Conservation (phyloP, 2,329 filamentous ascomycete genomes). For the Diaporthe vaccinii region DNA sequence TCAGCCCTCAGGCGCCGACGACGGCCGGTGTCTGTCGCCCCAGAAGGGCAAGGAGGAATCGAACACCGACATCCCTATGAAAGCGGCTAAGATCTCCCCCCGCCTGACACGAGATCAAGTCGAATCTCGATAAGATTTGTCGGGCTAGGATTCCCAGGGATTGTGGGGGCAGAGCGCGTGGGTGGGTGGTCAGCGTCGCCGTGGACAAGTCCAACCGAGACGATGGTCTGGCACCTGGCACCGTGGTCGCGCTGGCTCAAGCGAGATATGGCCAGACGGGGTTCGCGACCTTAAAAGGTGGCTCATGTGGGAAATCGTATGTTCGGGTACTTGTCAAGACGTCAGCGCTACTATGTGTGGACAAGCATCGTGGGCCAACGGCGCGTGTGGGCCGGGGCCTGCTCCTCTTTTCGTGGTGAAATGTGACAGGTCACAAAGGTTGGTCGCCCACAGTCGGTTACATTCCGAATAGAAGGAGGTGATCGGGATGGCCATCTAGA, state of each 20-base stretch:
- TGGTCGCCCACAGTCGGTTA: slow-evolving; percentile 36
- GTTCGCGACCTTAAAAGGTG: slow-evolving; percentile 21
- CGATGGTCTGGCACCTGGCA: slow-evolving; percentile 14
- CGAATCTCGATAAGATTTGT: slow-evolving; percentile 41
- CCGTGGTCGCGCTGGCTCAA: slow-evolving; percentile 11
- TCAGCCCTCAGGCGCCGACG: slow-evolving; percentile 8
- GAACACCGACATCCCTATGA: slow-evolving; percentile 29
- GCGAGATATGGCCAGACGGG: slow-evolving; percentile 31
- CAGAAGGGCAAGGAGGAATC: slow-evolving; percentile 1
- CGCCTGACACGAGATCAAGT: slow-evolving; percentile 38
- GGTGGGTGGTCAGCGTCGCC: slow-evolving; percentile 16
- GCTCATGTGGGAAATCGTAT: slow-evolving; percentile 36
- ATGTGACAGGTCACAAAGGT: slow-evolving; percentile 40
- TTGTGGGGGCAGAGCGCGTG: slow-evolving; percentile 14
- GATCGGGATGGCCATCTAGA: slow-evolving; percentile 32
- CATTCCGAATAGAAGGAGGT: slow-evolving; percentile 37
- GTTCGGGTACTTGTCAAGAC: slow-evolving; percentile 33
- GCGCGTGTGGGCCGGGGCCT: slow-evolving; percentile 33
- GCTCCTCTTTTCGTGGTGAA: slow-evolving; percentile 35
- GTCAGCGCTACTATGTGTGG: slow-evolving; percentile 35
- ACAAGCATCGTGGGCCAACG: slow-evolving; percentile 37
- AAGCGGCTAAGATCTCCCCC: slow-evolving; percentile 37
- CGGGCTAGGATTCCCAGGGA: slow-evolving; percentile 4
- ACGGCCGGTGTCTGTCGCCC: background rate
- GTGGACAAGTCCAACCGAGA: slow-evolving; percentile 33